These are phyloP conservation scores for Wallacemonas sp. DNA, from an alignment of 208 protist species.

Conservation along the genomic window DNA sequence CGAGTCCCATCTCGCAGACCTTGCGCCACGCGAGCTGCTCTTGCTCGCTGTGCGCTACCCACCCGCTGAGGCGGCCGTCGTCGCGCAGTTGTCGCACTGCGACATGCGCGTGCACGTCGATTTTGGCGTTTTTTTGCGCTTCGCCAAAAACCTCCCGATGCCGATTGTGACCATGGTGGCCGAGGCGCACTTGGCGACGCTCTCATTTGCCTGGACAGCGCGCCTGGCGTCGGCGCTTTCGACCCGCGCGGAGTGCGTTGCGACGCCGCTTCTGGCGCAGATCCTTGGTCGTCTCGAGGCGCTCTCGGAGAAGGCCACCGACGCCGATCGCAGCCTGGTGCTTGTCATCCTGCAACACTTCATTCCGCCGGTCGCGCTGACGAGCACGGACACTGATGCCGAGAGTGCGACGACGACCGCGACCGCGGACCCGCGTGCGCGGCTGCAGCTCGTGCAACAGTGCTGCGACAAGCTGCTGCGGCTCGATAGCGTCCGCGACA, in stretches of 20 bases:
- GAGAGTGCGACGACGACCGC: conserved; percentile 17
- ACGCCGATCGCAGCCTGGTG: conserved; percentile 72
- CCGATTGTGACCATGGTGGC: conserved; percentile 50
- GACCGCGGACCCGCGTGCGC: too few species aligned
- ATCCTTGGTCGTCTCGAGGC: conserved; percentile 50
- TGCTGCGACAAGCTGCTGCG: conserved; percentile 69
- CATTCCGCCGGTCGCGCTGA: conserved; percentile 3
- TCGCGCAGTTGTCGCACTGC: conserved; percentile 35
- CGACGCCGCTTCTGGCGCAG: conserved; percentile 38
- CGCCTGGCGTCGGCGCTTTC: conserved; percentile 68
- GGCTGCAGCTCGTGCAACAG: conserved; percentile 30
- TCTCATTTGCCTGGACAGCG: conserved; percentile 67
- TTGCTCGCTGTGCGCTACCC: conserved; percentile 57
- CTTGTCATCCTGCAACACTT: conserved; percentile 77
- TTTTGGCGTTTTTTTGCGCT: conserved; percentile 56
- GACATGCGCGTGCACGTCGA: conserved; percentile 65
- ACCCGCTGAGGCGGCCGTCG: conserved; percentile 31
- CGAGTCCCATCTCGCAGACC: conserved; percentile 29
- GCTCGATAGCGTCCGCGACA: conserved; percentile 53
- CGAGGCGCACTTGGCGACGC: conserved; percentile 42
- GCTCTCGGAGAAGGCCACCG: conserved; percentile 34
- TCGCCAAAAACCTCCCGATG: conserved; percentile 65
- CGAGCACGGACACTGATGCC: too few species aligned
- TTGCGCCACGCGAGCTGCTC: conserved; percentile 66
- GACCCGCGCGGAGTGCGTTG: conserved; percentile 46